Conservation (phyloP, 176 grass and related monocot genomes). For the barley (Hordeum vulgare) region DNA sequence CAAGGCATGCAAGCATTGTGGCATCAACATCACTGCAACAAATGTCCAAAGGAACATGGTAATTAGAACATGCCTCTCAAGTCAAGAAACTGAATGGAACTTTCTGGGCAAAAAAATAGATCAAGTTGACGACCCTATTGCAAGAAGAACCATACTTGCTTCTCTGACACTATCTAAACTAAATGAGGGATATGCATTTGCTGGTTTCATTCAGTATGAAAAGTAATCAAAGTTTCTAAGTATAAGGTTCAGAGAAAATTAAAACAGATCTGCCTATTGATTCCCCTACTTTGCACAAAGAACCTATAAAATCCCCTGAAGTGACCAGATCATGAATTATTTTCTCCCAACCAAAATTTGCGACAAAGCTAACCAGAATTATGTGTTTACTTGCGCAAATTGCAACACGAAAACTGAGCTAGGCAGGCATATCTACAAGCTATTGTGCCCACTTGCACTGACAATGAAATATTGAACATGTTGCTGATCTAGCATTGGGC, state of each 20-base stretch:
- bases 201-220: background rate
- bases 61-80: conserved; percentile 16
- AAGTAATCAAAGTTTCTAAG: background rate
- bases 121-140: background rate
- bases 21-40: conserved; percentile 82
- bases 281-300: background rate
- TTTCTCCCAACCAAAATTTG: background rate
- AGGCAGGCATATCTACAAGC: background rate
- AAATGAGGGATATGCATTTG: background rate
- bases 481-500: background rate
- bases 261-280: background rate
- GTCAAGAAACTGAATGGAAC: background rate
- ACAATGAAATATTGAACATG: background rate
- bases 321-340: background rate
- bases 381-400: background rate
- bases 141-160: background rate
- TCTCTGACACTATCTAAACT: background rate
- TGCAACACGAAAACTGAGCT: background rate
- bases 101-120: background rate
- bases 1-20: conserved; percentile 70
- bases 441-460: background rate
- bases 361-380: background rate
- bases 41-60: background rate
- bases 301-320: background rate
- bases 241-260: background rate